phyloP scores from a whole-genome alignment of 345 rosid species.

The Lumnitzera littorea region DNA sequence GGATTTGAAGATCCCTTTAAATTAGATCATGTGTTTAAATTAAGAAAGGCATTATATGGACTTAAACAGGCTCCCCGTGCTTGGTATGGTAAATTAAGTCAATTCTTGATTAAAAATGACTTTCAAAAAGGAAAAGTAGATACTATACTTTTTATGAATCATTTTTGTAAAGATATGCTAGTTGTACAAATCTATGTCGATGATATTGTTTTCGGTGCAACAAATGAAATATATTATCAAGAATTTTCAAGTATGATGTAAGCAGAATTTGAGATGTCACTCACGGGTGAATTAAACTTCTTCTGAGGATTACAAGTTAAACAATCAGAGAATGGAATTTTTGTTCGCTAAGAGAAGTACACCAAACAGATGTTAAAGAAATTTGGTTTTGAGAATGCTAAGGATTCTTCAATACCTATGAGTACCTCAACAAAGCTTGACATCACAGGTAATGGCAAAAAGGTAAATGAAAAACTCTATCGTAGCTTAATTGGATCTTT shows the following conservation, averaged over 20 bases:
- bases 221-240: background rate
- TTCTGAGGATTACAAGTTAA: background rate
- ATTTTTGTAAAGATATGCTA: background rate
- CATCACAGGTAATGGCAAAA: background rate
- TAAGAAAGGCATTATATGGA: conserved; percentile 1
- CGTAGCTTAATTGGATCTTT: background rate
- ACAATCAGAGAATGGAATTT: background rate
- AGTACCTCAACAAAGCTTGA: background rate
- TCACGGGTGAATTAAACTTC: conserved; percentile 2
- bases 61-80: conserved; percentile 4
- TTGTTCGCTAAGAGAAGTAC: background rate
- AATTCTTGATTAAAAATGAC: background rate
- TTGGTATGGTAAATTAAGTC: background rate
- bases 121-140: conserved; percentile 1
- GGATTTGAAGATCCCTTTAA: background rate
- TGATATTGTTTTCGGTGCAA: background rate
- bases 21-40: background rate
- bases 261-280: background rate
- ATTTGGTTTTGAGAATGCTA: background rate
- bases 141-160: background rate
- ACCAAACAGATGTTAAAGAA: background rate
- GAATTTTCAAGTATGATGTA: background rate
- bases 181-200: background rate
- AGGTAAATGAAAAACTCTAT: background rate
- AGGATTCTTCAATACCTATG: background rate